phyloP scores from a whole-genome alignment of 2,329 filamentous ascomycete genomes.

The Aspergillus latus region DNA sequence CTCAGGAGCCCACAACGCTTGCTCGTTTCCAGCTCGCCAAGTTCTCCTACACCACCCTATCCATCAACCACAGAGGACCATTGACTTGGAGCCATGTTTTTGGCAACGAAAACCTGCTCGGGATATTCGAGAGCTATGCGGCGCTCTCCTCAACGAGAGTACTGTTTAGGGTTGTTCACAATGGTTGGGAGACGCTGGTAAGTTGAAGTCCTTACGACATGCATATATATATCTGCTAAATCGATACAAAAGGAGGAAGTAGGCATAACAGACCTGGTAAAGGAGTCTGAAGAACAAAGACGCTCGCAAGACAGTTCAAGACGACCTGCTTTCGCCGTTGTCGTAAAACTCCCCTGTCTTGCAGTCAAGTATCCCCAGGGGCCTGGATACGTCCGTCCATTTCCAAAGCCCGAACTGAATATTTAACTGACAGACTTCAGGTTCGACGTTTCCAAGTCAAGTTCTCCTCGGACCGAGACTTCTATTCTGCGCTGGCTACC shows the following conservation, averaged over 20 bases:
- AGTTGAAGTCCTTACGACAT: not conserved
- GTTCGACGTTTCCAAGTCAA: conserved; percentile 48
- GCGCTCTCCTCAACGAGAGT: conserved; percentile 15
- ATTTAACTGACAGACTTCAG: conserved; percentile 24
- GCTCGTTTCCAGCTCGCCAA: conserved; percentile 37
- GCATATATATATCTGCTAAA: too few relatives aligned
- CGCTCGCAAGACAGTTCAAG: conserved; percentile 21
- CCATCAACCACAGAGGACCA: conserved; percentile 37
- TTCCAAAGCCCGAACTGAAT: not conserved
- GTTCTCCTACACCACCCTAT: conserved; percentile 46
- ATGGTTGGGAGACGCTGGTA: conserved; percentile 40
- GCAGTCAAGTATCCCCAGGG: conserved; percentile 43
- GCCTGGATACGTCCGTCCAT: conserved; percentile 29
- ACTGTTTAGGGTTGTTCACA: conserved; percentile 37
- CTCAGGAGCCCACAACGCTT: conserved; percentile 16
- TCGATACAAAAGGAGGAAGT: conserved; percentile 40
- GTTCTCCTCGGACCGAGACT: conserved; percentile 42
- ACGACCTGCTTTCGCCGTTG: conserved; percentile 39
- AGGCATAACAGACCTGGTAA: conserved; percentile 37
- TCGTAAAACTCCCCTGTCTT: conserved; percentile 47
- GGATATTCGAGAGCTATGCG: conserved; percentile 36
- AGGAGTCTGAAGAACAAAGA: conserved; percentile 23
- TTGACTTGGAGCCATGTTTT: conserved; percentile 48
- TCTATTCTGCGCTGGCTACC: conserved; percentile 42
- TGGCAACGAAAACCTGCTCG: conserved; percentile 36